phyloP scores from a whole-genome alignment of 1,284 basidiomycete species.

The Wolfiporia cocos region DNA sequence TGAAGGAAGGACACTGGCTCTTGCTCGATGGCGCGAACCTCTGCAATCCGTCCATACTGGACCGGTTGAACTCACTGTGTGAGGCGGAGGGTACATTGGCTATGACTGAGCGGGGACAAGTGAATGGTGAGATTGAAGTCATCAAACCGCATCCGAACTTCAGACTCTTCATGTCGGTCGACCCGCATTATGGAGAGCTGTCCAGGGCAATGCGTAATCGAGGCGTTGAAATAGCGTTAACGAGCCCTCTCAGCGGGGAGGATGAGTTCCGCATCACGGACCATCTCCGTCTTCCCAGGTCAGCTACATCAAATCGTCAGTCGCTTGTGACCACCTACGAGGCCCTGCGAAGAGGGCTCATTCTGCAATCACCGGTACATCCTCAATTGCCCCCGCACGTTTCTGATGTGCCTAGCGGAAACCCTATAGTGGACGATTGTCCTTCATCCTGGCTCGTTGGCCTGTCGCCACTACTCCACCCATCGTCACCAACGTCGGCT shows the following conservation, averaged over 20 bases:
- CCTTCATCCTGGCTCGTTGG: constrained; percentile 35
- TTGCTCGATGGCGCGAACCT: constrained; percentile 92
- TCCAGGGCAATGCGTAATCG: constrained; percentile 99
- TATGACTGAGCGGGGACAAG: constrained; percentile 86
- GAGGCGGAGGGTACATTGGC: constrained; percentile 80
- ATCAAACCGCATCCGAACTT: constrained; percentile 86
- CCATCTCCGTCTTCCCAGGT: constrained; percentile 47
- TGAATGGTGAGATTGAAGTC: constrained; percentile 71
- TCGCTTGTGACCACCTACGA: too few relatives aligned
- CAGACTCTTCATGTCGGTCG: constrained; percentile 91
- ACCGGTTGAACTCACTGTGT: constrained; percentile 95
- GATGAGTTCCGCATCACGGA: constrained; percentile 43
- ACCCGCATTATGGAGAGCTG: constrained; percentile 89
- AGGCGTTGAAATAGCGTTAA: constrained; percentile 80
- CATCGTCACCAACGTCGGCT: too few relatives aligned
- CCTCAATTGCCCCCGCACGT: too few relatives aligned
- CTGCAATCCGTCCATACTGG: constrained; percentile 93
- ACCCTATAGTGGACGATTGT: constrained; percentile 43
- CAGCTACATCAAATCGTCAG: too few relatives aligned
- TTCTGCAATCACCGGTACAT: too few relatives aligned
- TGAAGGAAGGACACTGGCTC: constrained; percentile 88
- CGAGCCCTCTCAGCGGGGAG: constrained; percentile 31
- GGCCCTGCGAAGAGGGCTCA: constrained; percentile 29
- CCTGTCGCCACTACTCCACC: constrained; percentile 25
- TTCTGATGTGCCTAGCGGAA: constrained; percentile 22